phyloP scores from a whole-genome alignment of 2,329 filamentous ascomycete genomes.

The Talaromyces verruculosus region DNA sequence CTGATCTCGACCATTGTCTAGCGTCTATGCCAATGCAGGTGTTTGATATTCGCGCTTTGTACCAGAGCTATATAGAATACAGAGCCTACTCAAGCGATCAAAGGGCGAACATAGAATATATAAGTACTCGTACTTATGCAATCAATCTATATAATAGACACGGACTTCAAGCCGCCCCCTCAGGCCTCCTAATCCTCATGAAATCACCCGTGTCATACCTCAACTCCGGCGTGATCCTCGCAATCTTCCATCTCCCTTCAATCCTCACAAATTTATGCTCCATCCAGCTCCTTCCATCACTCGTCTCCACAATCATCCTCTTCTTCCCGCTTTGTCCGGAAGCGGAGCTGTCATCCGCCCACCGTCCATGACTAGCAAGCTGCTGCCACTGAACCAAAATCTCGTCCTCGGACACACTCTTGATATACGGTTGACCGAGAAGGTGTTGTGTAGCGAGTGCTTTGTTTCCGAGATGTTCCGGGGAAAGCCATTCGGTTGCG shows the following conservation, averaged over 20 bases:
- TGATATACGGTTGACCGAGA: background rate
- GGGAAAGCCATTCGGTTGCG: background rate
- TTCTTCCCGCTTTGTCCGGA: background rate
- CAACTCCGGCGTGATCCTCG: background rate
- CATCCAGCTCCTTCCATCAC: background rate
- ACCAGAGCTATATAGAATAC: too few relatives aligned
- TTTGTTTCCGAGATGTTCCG: background rate
- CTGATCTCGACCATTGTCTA: too few relatives aligned
- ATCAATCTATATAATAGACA: background rate
- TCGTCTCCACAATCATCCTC: background rate
- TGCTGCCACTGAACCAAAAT: background rate
- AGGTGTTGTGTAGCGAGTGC: background rate
- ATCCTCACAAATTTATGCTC: background rate
- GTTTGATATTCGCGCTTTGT: too few relatives aligned
- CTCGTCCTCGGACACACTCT: background rate
- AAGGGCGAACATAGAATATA: too few relatives aligned
- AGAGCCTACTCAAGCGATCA: too few relatives aligned
- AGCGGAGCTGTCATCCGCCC: background rate
- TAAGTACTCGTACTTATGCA: too few relatives aligned
- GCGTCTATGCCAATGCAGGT: too few relatives aligned
- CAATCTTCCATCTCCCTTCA: background rate
- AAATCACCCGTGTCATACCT: background rate
- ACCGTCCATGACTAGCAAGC: background rate
- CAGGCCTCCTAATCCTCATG: background rate
- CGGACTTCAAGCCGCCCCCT: background rate